Percentiles rank a stretch among this genome's conserved stretches.
phyloP scores from a whole-genome alignment of 108 stramenopile genomes.

The Fragilaria radians region DNA sequence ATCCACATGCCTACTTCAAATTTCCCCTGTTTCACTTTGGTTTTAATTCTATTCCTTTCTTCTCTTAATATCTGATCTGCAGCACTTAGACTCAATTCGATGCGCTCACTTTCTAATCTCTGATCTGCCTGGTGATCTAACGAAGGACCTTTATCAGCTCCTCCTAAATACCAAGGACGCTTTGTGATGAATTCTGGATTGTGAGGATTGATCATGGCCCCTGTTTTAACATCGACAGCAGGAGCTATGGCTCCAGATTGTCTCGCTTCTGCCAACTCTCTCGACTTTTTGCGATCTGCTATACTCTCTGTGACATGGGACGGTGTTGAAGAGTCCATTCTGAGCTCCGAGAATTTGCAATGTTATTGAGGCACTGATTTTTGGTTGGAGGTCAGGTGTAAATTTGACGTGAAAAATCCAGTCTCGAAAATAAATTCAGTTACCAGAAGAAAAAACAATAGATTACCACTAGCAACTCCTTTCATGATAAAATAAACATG shows the following conservation, averaged over 20 bases:
- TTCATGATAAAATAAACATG: too few relatives aligned
- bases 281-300: constrained; percentile 47
- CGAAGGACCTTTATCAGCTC: constrained; percentile 68
- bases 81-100: constrained; percentile 38
- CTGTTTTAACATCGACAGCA: constrained; percentile 82
- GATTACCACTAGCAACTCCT: too few relatives aligned
- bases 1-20: constrained; percentile 80
- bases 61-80: constrained; percentile 51
- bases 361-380: too few relatives aligned
- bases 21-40: constrained; percentile 28
- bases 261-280: constrained; percentile 75
- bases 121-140: constrained; percentile 85
- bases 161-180: constrained; percentile 96
- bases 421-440: too few relatives aligned
- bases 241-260: constrained; percentile 75
- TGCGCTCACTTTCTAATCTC: constrained; percentile 30
- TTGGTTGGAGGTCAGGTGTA: too few relatives aligned
- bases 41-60: constrained; percentile 47
- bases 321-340: constrained; percentile 1
- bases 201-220: constrained; percentile 98
- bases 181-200: constrained; percentile 99
- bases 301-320: constrained; percentile 48
- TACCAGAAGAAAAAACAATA: too few relatives aligned
- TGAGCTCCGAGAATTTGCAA: too few relatives aligned
- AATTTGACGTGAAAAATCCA: too few relatives aligned